These are phyloP conservation scores for Arthrobotrys conoides DNA, from an alignment of 2,329 filamentous ascomycete species.

Conservation along the genomic window DNA sequence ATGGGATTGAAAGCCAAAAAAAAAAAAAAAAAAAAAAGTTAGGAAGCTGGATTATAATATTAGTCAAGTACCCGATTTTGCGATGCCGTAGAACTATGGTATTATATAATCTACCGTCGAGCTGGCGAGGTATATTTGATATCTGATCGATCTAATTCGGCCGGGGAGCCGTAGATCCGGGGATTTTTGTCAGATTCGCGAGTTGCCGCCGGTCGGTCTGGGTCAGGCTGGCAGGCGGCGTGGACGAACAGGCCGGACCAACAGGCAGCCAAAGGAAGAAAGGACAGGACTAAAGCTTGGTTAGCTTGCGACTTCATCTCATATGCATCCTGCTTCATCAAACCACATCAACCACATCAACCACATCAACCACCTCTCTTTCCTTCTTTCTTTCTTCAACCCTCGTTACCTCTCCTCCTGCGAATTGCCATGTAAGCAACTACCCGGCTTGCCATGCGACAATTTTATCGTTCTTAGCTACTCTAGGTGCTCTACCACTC, in stretches of 20 bases:
- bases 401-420: not conserved
- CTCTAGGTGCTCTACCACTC: no score
- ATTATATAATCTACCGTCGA: no score
- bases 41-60: no score
- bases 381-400: not conserved
- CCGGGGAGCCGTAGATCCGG: constrained; percentile 11
- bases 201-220: not conserved
- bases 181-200: not conserved
- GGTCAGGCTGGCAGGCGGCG: not conserved
- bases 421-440: not conserved
- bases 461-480: not conserved
- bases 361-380: not conserved
- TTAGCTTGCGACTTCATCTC: constrained; percentile 26
- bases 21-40: no score
- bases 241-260: no score
- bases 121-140: not conserved
- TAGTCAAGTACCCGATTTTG: no score
- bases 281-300: not conserved
- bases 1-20: no score
- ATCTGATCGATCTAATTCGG: not conserved
- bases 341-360: not conserved
- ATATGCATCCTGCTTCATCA: not conserved
- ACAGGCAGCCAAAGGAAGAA: no score
- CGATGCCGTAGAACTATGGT: no score
- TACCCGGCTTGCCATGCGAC: not conserved